Evolutionary conservation across 371 early-diverging fungal species (phyloP), one percentile per base, ranked within the genome.

Genomic region (Circinella umbellata): DNA sequence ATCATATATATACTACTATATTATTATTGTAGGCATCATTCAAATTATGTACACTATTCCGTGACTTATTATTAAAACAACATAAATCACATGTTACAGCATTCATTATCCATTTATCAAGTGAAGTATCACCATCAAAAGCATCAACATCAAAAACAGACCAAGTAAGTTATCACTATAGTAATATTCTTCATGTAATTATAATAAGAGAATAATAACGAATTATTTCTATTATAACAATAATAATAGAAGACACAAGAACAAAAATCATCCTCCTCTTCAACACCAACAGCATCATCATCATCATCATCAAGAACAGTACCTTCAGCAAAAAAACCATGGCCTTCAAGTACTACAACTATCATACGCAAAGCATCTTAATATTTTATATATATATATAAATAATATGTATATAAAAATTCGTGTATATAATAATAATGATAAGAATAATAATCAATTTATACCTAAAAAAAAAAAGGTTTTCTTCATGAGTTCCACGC

Each of bases 101-200:
- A 8, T 47, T 63, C 47, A 63, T 62, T 17, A n/a, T 62, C 4
- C 62, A 62, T 62, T 46, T 20, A 62, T 46, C 39, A 60, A 60
- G 2, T 37, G 17, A n/a, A 51, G 27, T 27, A 27, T 27, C 27
- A 27, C 27, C 27, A 27, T 27, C 2, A 27, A 27, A 27, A 27
- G 47, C 47, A 47, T 9, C 15, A 47, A 11, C 47, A 47, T 14
- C 51, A 51, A 51, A 5, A 13, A n/a, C 14, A 51, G 5, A 8
- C 7, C 8, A 51, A 51, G 51, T 51, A 51, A 15, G 51, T n/a
- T 51, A 51, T 27, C 27, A 27, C 27, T 27, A 27, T 27, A 27
- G 27, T 27, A 27, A 27, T 2, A 27, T 27, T 2, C 27, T 27
- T 27, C 2, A 27, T 27, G 27, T 27, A 27, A 27, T 15, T 47